Percentiles rank a stretch among this genome's conserved stretches.
Evolutionary conservation across 371 early-diverging fungal species (phyloP).

Genomic region (Mucor circinelloides): DNA sequence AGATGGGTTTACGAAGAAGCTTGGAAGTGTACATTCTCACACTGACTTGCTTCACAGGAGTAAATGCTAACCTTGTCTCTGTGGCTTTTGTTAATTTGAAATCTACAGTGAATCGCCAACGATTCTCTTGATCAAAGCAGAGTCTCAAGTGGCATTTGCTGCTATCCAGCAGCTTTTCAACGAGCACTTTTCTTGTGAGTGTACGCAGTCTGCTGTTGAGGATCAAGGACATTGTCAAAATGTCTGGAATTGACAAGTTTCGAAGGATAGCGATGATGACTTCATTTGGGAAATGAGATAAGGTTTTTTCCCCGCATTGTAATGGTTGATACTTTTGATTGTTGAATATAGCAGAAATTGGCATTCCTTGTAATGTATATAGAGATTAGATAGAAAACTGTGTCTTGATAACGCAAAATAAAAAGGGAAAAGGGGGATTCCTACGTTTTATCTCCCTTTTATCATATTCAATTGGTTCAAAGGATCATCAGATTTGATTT

Average conservation of each 20-base stretch:
- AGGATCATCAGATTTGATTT: constrained; percentile 7
- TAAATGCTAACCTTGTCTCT: constrained; percentile 9
- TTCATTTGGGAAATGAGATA: constrained; percentile 20
- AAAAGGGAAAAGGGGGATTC: neutral
- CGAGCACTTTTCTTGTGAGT: constrained; percentile 10
- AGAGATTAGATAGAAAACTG: constrained; percentile 6
- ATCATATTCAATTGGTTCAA: constrained; percentile 2
- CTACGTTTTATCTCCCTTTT: neutral
- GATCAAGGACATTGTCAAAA: constrained; percentile 6
- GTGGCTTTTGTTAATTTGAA: constrained; percentile 14
- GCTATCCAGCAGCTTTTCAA: constrained; percentile 4
- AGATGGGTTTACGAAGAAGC: constrained; percentile 11
- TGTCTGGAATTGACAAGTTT: constrained; percentile 15
- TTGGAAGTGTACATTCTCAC: constrained; percentile 18
- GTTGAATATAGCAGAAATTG: neutral
- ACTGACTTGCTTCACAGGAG: constrained; percentile 10
- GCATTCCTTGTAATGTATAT: neutral
- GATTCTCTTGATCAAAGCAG: constrained; percentile 23
- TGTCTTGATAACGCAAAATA: neutral
- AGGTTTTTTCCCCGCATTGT: constrained; percentile 6
- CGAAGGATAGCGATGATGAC: constrained; percentile 9
- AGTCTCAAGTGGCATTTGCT: constrained; percentile 9
- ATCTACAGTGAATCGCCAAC: constrained; percentile 26
- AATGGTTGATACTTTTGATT: neutral
- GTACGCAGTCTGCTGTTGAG: constrained; percentile 2